A percentile compares a stretch with the other conserved stretches of the same genome.
Evolutionary conservation across 495 filamentous ascomycete species (phyloP).

Genomic region (Neurospora sp.): DNA sequence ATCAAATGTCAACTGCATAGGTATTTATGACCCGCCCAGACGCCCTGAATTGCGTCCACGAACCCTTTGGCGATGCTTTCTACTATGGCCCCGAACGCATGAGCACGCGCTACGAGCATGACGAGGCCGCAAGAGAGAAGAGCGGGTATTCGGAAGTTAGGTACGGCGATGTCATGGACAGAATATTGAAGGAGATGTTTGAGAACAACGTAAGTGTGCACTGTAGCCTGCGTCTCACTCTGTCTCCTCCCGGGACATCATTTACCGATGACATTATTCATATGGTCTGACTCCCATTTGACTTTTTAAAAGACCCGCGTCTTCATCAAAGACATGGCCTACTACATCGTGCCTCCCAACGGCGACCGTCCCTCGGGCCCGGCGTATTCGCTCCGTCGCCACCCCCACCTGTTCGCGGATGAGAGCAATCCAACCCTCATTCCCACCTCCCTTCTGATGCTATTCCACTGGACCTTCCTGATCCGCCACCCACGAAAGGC

Average conservation of each 20-base stretch:
- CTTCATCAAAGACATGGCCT: constrained; percentile 95
- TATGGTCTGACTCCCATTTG: not conserved
- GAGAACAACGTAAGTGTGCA: constrained; percentile 38
- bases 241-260: not conserved
- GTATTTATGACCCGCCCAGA: constrained; percentile 91
- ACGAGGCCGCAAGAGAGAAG: constrained; percentile 54
- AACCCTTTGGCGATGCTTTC: constrained; percentile 94
- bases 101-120: constrained; percentile 60
- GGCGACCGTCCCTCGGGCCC: constrained; percentile 25
- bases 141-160: constrained; percentile 71
- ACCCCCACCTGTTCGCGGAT: constrained; percentile 39
- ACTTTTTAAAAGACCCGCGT: constrained; percentile 59
- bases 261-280: not conserved
- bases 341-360: constrained; percentile 74
- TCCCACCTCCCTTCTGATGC: constrained; percentile 52
- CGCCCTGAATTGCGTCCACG: constrained; percentile 73
- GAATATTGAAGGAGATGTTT: constrained; percentile 46
- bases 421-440: constrained; percentile 76
- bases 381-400: not conserved
- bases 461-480: constrained; percentile 93
- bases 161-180: constrained; percentile 64
- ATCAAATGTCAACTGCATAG: constrained; percentile 28
- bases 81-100: constrained; percentile 90
- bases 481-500: constrained; percentile 85
- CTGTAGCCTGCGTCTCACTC: not conserved